Conservation (phyloP, 2,329 filamentous ascomycete species). For the Pyrenophora seminiperda region DNA sequence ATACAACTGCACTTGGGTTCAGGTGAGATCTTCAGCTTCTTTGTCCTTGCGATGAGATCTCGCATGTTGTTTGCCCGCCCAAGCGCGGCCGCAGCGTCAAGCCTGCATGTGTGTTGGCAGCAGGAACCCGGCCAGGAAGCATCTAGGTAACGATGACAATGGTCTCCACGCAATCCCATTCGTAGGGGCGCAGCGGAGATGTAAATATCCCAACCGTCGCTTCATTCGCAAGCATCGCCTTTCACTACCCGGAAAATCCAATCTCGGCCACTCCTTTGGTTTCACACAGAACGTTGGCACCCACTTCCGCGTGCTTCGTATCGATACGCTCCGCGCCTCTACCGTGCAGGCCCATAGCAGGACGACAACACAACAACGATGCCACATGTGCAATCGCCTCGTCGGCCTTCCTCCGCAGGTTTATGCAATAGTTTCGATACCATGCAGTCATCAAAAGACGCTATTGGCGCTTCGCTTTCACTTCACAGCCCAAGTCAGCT, state of each 20-base stretch:
- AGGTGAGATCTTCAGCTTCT: not conserved
- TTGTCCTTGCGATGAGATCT: constrained; percentile 17
- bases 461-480: constrained; percentile 25
- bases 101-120: constrained; percentile 42
- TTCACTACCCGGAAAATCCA: constrained; percentile 20
- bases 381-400: constrained; percentile 39
- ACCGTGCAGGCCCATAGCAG: constrained; percentile 23
- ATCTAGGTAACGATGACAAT: constrained; percentile 39
- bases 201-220: constrained; percentile 42
- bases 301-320: constrained; percentile 21
- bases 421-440: constrained; percentile 23
- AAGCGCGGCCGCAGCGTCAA: constrained; percentile 30
- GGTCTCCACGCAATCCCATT: constrained; percentile 29
- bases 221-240: constrained; percentile 36
- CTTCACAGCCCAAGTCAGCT: constrained; percentile 21
- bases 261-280: constrained; percentile 32
- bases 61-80: constrained; percentile 37
- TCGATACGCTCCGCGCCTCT: constrained; percentile 24
- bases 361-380: constrained; percentile 38
- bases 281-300: constrained; percentile 40
- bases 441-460: constrained; percentile 21
- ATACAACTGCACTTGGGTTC: constrained; percentile 9
- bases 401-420: constrained; percentile 28
- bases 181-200: constrained; percentile 24
- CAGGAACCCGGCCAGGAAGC: constrained; percentile 30